Conservation (phyloP, 306 rosid species). For the Mimosa pudica region DNA sequence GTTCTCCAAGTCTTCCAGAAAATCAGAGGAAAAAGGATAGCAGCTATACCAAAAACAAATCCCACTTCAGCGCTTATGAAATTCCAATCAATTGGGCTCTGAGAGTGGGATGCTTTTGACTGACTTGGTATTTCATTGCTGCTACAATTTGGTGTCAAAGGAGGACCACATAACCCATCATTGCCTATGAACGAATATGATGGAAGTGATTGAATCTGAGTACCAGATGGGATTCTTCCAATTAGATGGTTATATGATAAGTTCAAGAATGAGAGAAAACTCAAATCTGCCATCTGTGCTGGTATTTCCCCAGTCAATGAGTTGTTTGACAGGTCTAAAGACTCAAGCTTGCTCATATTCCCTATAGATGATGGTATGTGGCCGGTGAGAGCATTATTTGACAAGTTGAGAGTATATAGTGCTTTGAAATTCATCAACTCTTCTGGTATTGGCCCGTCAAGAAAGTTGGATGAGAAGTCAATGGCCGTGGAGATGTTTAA, state of each 20-base stretch:
- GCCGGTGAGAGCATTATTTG: slow-evolving; percentile 48
- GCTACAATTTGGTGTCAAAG: slow-evolving; percentile 29
- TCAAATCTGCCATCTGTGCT: slow-evolving; percentile 15
- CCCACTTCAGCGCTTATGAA: not conserved
- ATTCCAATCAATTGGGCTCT: slow-evolving; percentile 13
- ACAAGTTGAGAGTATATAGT: slow-evolving; percentile 49
- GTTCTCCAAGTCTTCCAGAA: not conserved
- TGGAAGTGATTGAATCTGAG: slow-evolving; percentile 43
- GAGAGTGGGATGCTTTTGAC: not conserved
- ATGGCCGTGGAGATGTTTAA: slow-evolving; percentile 28
- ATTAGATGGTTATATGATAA: slow-evolving; percentile 42
- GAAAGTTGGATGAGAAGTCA: slow-evolving; percentile 53
- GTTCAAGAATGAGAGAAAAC: slow-evolving; percentile 44
- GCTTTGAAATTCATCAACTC: slow-evolving; percentile 41
- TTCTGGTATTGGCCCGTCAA: slow-evolving; percentile 50
- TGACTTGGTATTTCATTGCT: not conserved
- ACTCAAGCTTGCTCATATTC: slow-evolving; percentile 46
- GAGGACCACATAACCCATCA: slow-evolving; percentile 45
- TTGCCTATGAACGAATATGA: slow-evolving; percentile 34
- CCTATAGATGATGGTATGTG: slow-evolving; percentile 45
- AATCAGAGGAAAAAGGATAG: not conserved
- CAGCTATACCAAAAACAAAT: not conserved
- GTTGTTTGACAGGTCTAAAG: slow-evolving; percentile 56
- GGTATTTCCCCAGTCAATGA: slow-evolving; percentile 47
- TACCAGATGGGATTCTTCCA: slow-evolving; percentile 41